Conservation (phyloP, 495 filamentous ascomycete species). For the Tuber melanosporum region DNA sequence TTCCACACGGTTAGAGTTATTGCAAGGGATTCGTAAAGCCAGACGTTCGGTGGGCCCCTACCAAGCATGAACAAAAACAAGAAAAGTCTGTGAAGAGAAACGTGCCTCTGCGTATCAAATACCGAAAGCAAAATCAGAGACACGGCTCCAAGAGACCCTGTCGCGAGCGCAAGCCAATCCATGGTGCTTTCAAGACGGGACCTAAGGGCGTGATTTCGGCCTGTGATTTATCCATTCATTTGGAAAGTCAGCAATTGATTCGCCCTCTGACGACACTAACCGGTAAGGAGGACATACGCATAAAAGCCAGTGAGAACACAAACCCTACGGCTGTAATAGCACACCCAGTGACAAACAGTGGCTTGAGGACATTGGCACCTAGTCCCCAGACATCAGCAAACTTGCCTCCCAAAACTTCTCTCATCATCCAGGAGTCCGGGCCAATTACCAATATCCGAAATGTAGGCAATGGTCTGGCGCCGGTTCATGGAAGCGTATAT, state of each 20-base stretch:
- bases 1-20: neutral
- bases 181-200: conserved; percentile 59
- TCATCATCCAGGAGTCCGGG: neutral
- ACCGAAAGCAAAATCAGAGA: conserved; percentile 76
- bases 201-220: conserved; percentile 34
- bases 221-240: conserved; percentile 2
- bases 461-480: conserved; percentile 69
- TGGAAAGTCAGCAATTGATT: conserved; percentile 6
- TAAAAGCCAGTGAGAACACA: conserved; percentile 70
- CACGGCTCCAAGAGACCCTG: conserved; percentile 65
- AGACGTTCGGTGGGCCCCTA: conserved; percentile 28
- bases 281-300: conserved; percentile 65
- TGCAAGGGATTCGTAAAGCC: neutral
- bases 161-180: conserved; percentile 60
- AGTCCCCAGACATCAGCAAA: conserved; percentile 11
- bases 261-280: conserved; percentile 66
- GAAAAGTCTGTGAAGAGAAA: conserved; percentile 64
- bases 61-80: conserved; percentile 76
- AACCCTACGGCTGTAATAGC: conserved; percentile 74
- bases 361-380: conserved; percentile 60
- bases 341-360: conserved; percentile 79
- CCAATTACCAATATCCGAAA: conserved; percentile 69
- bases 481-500: conserved; percentile 62
- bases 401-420: neutral
- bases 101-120: conserved; percentile 70